Evolutionary conservation across 2,329 filamentous ascomycete species (phyloP).

Genomic region (Cercospora canescens): DNA sequence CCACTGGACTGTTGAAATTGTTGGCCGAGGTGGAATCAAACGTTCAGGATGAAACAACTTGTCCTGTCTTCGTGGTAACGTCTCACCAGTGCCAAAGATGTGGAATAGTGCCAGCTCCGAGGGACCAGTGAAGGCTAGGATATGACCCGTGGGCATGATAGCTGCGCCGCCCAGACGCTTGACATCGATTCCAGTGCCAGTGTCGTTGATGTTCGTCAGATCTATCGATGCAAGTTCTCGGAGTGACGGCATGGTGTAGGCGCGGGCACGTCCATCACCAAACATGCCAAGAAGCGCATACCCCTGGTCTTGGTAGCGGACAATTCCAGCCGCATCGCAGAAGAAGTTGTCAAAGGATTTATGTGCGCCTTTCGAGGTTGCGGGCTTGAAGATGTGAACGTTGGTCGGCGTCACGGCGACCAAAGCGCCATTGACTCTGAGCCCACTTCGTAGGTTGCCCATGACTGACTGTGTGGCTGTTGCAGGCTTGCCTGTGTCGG

Average conservation of each 20-base stretch:
- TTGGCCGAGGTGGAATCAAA: conserved; percentile 75
- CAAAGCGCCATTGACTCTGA: conserved; percentile 75
- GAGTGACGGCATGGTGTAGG: conserved; percentile 82
- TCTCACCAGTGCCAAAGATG: conserved; percentile 75
- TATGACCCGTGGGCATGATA: conserved; percentile 75
- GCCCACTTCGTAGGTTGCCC: conserved; percentile 72
- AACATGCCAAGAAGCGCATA: conserved; percentile 82
- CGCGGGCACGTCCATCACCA: conserved; percentile 75
- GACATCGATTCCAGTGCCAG: conserved; percentile 59
- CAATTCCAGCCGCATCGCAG: conserved; percentile 78
- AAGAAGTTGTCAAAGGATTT: conserved; percentile 83
- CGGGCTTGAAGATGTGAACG: conserved; percentile 84
- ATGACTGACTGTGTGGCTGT: conserved; percentile 74
- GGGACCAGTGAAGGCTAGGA: conserved; percentile 86
- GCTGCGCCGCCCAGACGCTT: conserved; percentile 68
- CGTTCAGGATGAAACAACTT: conserved; percentile 76
- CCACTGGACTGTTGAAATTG: conserved; percentile 95
- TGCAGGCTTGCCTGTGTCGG: conserved; percentile 74
- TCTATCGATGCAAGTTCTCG: conserved; percentile 75
- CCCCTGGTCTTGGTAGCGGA: conserved; percentile 69
- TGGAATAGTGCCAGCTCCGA: conserved; percentile 82
- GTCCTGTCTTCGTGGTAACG: conserved; percentile 61
- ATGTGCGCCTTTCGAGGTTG: conserved; percentile 82
- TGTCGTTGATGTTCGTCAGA: conserved; percentile 55
- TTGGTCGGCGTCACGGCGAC: conserved; percentile 74